These are phyloP conservation scores for Parastagonospora nodorum DNA, from an alignment of 2,329 filamentous ascomycete species.

Conservation along the genomic window DNA sequence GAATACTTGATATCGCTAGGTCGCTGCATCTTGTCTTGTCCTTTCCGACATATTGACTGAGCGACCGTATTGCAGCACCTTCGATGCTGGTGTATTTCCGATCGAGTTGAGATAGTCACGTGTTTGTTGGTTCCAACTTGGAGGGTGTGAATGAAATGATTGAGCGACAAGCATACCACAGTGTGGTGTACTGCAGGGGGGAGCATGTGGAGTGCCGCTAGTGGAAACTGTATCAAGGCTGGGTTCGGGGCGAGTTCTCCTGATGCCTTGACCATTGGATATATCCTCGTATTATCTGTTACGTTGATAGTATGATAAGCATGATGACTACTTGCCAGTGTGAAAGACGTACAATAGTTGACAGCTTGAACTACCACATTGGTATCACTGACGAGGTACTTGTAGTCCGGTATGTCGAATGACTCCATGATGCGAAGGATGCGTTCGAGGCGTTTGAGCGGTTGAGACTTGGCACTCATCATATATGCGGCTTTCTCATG, in stretches of 20 bases:
- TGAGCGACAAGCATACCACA: slow-evolving; percentile 31
- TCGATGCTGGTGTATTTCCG: slow-evolving; percentile 34
- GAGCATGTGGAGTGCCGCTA: slow-evolving; percentile 30
- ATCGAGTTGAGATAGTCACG: slow-evolving; percentile 13
- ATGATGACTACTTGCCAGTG: neutral
- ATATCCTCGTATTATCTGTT: slow-evolving; percentile 32
- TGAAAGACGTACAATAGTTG: slow-evolving; percentile 31
- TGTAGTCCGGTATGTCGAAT: slow-evolving; percentile 28
- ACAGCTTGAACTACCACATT: slow-evolving; percentile 38
- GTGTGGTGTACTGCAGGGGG: slow-evolving; percentile 36
- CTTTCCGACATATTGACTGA: slow-evolving; percentile 28
- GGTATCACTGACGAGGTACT: slow-evolving; percentile 27
- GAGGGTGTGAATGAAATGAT: slow-evolving; percentile 28
- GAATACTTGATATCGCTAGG: slow-evolving; percentile 31
- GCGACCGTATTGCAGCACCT: slow-evolving; percentile 31
- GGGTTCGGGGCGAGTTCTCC: slow-evolving; percentile 33
- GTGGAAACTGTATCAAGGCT: slow-evolving; percentile 31
- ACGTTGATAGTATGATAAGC: neutral
- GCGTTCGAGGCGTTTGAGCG: slow-evolving; percentile 19
- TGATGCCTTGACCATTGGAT: slow-evolving; percentile 19
- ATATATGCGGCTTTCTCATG: slow-evolving; percentile 20
- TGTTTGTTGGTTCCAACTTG: slow-evolving; percentile 14
- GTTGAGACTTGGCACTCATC: slow-evolving; percentile 14
- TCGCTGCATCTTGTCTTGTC: slow-evolving; percentile 31
- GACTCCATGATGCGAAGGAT: slow-evolving; percentile 20